These are phyloP conservation scores for Incumbomyces delicatus DNA, from an alignment of 2,329 filamentous ascomycete genomes.

Conservation along the genomic window DNA sequence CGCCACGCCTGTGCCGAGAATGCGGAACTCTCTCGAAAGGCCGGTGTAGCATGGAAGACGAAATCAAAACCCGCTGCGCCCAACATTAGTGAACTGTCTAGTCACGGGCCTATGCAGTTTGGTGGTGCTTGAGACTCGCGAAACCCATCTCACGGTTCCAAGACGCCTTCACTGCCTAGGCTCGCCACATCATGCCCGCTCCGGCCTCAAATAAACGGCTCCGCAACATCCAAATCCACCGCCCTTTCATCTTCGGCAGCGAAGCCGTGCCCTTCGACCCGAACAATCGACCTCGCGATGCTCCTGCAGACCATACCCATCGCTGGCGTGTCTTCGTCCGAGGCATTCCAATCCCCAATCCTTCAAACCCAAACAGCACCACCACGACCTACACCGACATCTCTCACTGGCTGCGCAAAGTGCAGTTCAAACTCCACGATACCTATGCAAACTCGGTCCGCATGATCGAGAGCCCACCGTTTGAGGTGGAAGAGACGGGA, in stretches of 20 bases:
- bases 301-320: constrained; percentile 88
- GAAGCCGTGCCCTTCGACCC: constrained; percentile 73
- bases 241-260: constrained; percentile 59
- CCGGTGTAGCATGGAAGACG: too few relatives aligned
- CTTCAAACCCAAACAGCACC: background rate
- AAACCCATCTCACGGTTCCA: too few relatives aligned
- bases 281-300: constrained; percentile 55
- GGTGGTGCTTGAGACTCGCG: too few relatives aligned
- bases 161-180: background rate
- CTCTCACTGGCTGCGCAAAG: constrained; percentile 90
- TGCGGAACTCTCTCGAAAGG: too few relatives aligned
- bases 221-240: constrained; percentile 37
- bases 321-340: constrained; percentile 93
- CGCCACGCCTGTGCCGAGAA: too few relatives aligned
- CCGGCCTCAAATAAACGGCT: constrained; percentile 47
- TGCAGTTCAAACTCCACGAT: constrained; percentile 97
- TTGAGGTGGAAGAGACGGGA: constrained; percentile 81
- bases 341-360: constrained; percentile 65
- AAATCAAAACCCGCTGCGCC: too few relatives aligned
- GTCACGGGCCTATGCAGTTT: too few relatives aligned
- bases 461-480: constrained; percentile 71
- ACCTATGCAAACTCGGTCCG: constrained; percentile 87
- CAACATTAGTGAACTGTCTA: too few relatives aligned
- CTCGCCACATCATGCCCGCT: constrained; percentile 37
- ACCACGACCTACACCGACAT: constrained; percentile 48